phyloP scores from a whole-genome alignment of 345 rosid species.

The Luvunga scandens region DNA sequence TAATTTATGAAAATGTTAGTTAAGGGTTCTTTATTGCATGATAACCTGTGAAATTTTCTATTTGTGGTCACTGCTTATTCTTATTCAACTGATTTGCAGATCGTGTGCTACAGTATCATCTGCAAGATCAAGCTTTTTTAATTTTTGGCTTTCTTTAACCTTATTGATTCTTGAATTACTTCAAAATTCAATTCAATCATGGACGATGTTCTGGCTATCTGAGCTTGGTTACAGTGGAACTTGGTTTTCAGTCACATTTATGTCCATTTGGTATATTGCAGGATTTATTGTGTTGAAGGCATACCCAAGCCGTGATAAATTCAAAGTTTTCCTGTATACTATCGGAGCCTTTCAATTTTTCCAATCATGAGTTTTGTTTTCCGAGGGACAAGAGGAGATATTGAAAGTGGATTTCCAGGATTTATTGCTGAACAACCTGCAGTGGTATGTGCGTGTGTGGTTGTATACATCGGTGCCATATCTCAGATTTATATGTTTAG shows the following conservation, averaged over 20 bases:
- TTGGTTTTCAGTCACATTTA: not conserved
- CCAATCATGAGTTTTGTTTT: conserved; percentile 58
- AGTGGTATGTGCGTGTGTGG: conserved; percentile 35
- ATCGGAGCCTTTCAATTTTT: not conserved
- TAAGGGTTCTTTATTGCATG: not conserved
- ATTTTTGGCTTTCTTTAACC: not conserved
- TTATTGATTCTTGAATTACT: not conserved
- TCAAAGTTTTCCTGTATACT: not conserved
- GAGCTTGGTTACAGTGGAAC: not conserved
- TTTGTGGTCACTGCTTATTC: not conserved
- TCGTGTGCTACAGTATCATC: not conserved
- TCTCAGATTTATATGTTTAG: not conserved
- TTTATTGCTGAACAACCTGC: conserved; percentile 53
- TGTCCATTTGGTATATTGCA: conserved; percentile 9
- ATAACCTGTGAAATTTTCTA: not conserved
- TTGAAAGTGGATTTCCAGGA: conserved; percentile 56
- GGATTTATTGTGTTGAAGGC: conserved; percentile 20
- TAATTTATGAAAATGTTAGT: not conserved
- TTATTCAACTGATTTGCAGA: not conserved
- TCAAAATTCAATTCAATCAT: conserved; percentile 2
- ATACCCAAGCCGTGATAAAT: not conserved
- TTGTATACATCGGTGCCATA: not conserved
- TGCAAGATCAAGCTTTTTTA: not conserved
- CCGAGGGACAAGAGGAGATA: conserved; percentile 58
- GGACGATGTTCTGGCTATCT: not conserved